Base-by-base conservation (phyloP, 192 early-diverging fungal genomes). In the Rhizophagus sp. region DNA sequence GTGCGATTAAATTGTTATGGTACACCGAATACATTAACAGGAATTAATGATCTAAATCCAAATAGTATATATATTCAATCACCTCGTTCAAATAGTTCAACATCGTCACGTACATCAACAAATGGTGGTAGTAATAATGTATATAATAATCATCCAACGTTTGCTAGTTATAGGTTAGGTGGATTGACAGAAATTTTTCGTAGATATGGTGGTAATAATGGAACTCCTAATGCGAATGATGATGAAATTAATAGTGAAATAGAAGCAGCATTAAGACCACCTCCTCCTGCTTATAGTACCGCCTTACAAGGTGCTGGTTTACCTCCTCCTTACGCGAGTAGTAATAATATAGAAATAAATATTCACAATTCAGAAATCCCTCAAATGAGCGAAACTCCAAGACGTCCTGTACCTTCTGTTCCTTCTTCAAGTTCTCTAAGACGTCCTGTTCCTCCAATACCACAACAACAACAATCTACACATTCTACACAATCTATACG, bases 1-100 rank as follows among this genome's bases (percentile, higher is more conserved):
- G 67, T 69, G n/a, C 41, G 67, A 69, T 69, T 57, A 52, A 74
- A 61, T 74, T 74, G 44, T 50, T 74, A 50, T 74, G 73, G 44
- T 6, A 27, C 22, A 13, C 52, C 24, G 2, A 47, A 47, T 47
- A 47, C 44, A 34, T 24, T 44, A 52, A 17, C 4, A 19, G 15
- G 11, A 74, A 30, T 25, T n/a, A 72, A 49, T 11, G 25, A 47
- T 72, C 3, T 7, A 44, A 10, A 44, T 44, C 41, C 41, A 44
- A 8, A 44, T 44, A 44, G 41, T 7, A 44, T 44, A 47, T 47
- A 47, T 47, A 47, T 7, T 47, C 44, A 47, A 47, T 13, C 44
- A 47, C 44, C 44, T 12, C 44, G 44, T 22, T 69, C 67, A 33
- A 41, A 15, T 33, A 33, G 30, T 30, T 67, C 67, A 69, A 9